Evolutionary conservation across 768 basidiomycete species (phyloP).

Genomic region (Russula brevipes): DNA sequence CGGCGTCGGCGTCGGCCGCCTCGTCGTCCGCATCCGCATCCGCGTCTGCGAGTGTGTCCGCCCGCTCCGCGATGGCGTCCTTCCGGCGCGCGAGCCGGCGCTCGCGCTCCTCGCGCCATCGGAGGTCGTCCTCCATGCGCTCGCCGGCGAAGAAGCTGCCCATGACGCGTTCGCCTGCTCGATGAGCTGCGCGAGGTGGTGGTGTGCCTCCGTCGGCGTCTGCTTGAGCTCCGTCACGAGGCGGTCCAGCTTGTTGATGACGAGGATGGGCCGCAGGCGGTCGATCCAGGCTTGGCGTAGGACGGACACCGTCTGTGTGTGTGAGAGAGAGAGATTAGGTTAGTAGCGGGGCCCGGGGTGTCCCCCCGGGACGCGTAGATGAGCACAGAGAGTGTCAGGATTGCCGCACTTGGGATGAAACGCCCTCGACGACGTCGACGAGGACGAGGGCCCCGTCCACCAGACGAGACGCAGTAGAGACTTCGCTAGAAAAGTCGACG

Average conservation of each 20-base stretch:
- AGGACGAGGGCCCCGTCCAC: conserved; percentile 95
- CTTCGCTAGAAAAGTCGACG: conserved; percentile 97
- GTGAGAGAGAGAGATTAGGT: not conserved
- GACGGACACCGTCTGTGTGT: conserved; percentile 80
- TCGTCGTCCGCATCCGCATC: conserved; percentile 55
- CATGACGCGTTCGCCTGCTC: conserved; percentile 99
- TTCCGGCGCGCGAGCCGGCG: conserved; percentile 72
- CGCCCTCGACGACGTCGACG: conserved; percentile 96
- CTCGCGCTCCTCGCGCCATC: conserved; percentile 92
- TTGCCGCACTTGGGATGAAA: conserved; percentile 86
- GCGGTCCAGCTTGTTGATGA: conserved; percentile 96
- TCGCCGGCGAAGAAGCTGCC: conserved; percentile 93
- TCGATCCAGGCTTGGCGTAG: conserved; percentile 94
- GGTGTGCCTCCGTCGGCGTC: conserved; percentile 86
- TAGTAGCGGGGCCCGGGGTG: not conserved
- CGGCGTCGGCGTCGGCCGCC: conserved; percentile 51
- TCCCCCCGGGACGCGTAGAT: not conserved
- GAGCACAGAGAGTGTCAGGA: not conserved
- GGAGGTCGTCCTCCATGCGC: conserved; percentile 92
- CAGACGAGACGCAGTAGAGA: conserved; percentile 87
- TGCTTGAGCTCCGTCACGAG: conserved; percentile 91
- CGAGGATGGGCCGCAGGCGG: conserved; percentile 80
- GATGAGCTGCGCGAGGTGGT: conserved; percentile 87
- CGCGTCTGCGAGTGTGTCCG: conserved; percentile 51
- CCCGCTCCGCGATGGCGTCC: conserved; percentile 60